Evolutionary conservation across 2,329 filamentous ascomycete species (phyloP), one percentile per base, ranked within the genome.

Genomic region (Cordyceps javanica): DNA sequence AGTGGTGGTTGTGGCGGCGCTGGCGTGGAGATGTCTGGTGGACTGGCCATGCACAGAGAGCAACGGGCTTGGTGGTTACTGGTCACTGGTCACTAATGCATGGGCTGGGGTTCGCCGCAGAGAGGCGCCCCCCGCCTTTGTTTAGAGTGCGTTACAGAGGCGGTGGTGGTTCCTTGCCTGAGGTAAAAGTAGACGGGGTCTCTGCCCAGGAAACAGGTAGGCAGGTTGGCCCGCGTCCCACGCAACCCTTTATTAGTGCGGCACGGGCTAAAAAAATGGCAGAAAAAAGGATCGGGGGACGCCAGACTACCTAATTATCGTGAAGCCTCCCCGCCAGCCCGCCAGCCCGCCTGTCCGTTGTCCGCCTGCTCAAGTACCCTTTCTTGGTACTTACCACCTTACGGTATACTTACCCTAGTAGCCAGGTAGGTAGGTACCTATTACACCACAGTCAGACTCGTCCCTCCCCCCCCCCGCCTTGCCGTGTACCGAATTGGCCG

Each of bases 291-390:
- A 45, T 10, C 26, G 54, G 54, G 54, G 54, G 26, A 57, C 21
- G 54, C 54, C 28, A n/a, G 54, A 57, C 54, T 57, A 57, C 54
- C 54, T 57, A 36, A 57, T 26, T 42, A 50, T 50, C 26, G 54
- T 57, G 44, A 57, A 49, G 26, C n/a, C 53, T 55, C 32, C 39
- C 9, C 23, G 42, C 16, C 28, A 32, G 10, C 9, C 45, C 23
- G 41, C 10, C 19, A 51, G 34, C 48, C 34, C n/a, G n/a, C n/a
- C n/a, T n/a, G n/a, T n/a, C n/a, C n/a, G n/a, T n/a, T n/a, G n/a
- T n/a, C n/a, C n/a, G n/a, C n/a, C n/a, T n/a, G n/a, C n/a, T n/a
- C n/a, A n/a, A n/a, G n/a, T n/a, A n/a, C n/a, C n/a, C n/a, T n/a
- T n/a, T n/a, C n/a, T n/a, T n/a, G 36, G 21, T n/a, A 16, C 32